Conservation (phyloP, 2,329 filamentous ascomycete genomes). For the Myrmaecium sp. region DNA sequence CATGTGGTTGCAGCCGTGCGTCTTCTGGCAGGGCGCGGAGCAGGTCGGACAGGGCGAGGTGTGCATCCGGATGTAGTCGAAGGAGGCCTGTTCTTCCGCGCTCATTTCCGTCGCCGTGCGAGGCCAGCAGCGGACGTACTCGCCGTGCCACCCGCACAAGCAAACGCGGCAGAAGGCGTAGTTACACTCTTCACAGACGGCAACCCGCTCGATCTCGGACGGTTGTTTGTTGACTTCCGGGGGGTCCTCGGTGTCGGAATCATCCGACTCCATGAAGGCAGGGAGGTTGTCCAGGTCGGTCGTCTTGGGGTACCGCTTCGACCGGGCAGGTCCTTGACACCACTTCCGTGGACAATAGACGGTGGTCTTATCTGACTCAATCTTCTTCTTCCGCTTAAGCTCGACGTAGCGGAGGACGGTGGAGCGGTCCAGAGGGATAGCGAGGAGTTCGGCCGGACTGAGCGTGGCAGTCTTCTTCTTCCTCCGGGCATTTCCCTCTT, state of each 20-base stretch:
- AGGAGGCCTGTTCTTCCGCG: slow-evolving; percentile 69
- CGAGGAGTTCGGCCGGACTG: slow-evolving; percentile 62
- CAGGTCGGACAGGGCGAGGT: slow-evolving; percentile 86
- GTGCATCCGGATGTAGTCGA: slow-evolving; percentile 67
- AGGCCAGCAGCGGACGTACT: slow-evolving; percentile 55
- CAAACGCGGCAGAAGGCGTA: slow-evolving; percentile 78
- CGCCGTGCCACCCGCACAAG: slow-evolving; percentile 79
- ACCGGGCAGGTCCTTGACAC: slow-evolving; percentile 75
- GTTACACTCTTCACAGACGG: slow-evolving; percentile 74
- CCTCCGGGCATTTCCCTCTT: slow-evolving; percentile 13
- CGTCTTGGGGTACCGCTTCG: slow-evolving; percentile 31
- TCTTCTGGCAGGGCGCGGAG: slow-evolving; percentile 70
- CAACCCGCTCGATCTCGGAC: slow-evolving; percentile 44
- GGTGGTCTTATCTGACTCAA: slow-evolving; percentile 82
- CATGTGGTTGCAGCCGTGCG: slow-evolving; percentile 94
- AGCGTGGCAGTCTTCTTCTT: slow-evolving; percentile 51
- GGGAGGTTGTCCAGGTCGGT: slow-evolving; percentile 24
- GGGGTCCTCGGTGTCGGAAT: slow-evolving; percentile 14
- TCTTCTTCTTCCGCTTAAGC: slow-evolving; percentile 79
- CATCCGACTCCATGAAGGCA: too few relatives aligned
- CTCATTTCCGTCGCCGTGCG: slow-evolving; percentile 54
- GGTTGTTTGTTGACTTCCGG: slow-evolving; percentile 24
- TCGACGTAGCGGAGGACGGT: slow-evolving; percentile 72
- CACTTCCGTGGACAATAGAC: slow-evolving; percentile 83
- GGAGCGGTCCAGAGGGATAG: slow-evolving; percentile 37